Conservation (phyloP, 495 filamentous ascomycete genomes). For the Daldinia childiae region DNA sequence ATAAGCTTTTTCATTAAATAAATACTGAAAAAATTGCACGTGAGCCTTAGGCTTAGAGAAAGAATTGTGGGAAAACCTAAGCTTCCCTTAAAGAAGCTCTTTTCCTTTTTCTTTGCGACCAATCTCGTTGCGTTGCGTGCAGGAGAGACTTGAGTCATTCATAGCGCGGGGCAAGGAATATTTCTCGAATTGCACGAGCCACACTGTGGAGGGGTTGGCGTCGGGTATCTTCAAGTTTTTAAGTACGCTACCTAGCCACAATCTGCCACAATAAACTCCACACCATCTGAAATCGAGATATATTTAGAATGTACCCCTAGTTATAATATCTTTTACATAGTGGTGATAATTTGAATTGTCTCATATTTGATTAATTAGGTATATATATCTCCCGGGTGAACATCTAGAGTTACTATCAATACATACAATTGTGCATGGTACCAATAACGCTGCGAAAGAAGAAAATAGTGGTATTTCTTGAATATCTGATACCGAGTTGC, state of each 20-base stretch:
- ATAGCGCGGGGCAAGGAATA: conserved; percentile 34
- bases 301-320: neutral
- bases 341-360: neutral
- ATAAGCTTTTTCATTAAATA: conserved; percentile 5
- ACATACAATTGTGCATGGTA: no score
- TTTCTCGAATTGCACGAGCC: conserved; percentile 19
- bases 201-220: conserved; percentile 24
- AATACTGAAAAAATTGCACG: neutral
- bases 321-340: neutral
- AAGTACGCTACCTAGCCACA: conserved; percentile 6
- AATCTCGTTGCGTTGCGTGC: conserved; percentile 20
- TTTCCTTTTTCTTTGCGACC: conserved; percentile 24
- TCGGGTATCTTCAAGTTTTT: neutral
- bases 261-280: neutral
- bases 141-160: conserved; percentile 28
- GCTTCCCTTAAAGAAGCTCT: conserved; percentile 11
- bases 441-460: no score
- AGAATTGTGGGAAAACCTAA: conserved; percentile 6
- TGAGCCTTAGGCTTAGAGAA: neutral
- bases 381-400: no score
- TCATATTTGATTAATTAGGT: neutral
- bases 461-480: no score
- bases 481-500: no score
- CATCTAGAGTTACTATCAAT: no score
- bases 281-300: neutral